phyloP scores from a whole-genome alignment of 2,329 filamentous ascomycete genomes.

The Arthrobotrys musiformis region DNA sequence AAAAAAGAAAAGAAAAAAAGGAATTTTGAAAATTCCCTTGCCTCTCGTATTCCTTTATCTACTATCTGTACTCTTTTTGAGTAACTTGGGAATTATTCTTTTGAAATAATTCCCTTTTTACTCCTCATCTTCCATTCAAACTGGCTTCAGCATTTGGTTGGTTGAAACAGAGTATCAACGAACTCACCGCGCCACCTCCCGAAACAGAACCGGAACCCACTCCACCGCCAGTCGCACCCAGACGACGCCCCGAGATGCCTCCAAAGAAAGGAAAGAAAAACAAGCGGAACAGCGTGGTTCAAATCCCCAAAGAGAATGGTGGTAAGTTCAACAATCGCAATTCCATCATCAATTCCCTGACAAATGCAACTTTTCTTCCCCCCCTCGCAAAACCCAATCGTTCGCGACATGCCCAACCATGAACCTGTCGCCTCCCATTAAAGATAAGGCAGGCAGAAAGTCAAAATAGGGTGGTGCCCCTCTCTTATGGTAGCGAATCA shows the following conservation, averaged over 20 bases:
- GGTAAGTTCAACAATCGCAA: constrained; percentile 31
- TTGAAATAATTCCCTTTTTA: constrained; percentile 53
- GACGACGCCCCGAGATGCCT: constrained; percentile 30
- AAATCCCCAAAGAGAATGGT: constrained; percentile 43
- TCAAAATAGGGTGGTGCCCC: neutral
- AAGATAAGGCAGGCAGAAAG: neutral
- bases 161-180: constrained; percentile 52
- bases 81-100: constrained; percentile 52
- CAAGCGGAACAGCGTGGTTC: constrained; percentile 47
- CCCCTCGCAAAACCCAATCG: constrained; percentile 10
- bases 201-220: constrained; percentile 2
- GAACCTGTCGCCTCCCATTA: constrained; percentile 6
- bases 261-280: constrained; percentile 47
- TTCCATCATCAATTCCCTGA: constrained; percentile 20
- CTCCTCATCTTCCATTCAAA: constrained; percentile 38
- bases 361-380: constrained; percentile 10
- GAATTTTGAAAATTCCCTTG: constrained; percentile 3
- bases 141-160: constrained; percentile 54
- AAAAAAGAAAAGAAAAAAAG: constrained; percentile 19
- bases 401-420: constrained; percentile 18
- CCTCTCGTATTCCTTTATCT: constrained; percentile 1
- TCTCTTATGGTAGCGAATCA: constrained; percentile 17
- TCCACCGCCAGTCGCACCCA: constrained; percentile 3
- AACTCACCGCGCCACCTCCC: constrained; percentile 28
- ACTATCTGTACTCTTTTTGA: constrained; percentile 9